Evolutionary conservation across 139 green algal genomes (phyloP).

Genomic region (Deuterostichococcus epilithicus): DNA sequence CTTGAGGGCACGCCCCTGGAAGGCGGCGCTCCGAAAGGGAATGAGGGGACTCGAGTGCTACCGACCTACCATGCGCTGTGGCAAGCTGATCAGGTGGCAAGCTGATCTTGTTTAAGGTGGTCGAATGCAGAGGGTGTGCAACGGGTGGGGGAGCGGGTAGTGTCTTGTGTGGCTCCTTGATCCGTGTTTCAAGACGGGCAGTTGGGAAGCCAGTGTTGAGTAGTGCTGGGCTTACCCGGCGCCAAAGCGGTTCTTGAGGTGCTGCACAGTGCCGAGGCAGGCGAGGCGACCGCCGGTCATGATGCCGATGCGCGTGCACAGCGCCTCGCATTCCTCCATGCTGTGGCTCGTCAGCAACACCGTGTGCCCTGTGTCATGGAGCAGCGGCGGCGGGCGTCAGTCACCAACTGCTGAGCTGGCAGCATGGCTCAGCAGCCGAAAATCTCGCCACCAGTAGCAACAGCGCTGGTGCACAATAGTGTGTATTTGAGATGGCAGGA

Average conservation of each 20-base stretch:
- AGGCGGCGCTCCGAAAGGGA: no score
- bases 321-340: conserved; percentile 95
- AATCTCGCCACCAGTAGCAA: not conserved
- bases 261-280: conserved; percentile 79
- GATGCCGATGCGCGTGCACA: conserved; percentile 83
- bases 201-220: not conserved
- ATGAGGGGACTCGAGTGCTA: no score
- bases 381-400: not conserved
- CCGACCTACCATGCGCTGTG: no score
- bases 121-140: no score
- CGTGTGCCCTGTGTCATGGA: conserved; percentile 38
- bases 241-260: conserved; percentile 82
- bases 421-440: not conserved
- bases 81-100: no score
- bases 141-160: not conserved
- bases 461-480: no score
- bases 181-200: not conserved
- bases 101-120: no score
- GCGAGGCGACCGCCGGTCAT: conserved; percentile 68
- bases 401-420: not conserved
- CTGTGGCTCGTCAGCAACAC: conserved; percentile 79
- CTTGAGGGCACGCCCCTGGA: no score
- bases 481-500: no score
- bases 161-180: no score
- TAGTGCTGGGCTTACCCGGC: conserved; percentile 50